phyloP scores from a whole-genome alignment of 225 moss, liverwort and hornwort genomes.

The Marchantia polymorpha region DNA sequence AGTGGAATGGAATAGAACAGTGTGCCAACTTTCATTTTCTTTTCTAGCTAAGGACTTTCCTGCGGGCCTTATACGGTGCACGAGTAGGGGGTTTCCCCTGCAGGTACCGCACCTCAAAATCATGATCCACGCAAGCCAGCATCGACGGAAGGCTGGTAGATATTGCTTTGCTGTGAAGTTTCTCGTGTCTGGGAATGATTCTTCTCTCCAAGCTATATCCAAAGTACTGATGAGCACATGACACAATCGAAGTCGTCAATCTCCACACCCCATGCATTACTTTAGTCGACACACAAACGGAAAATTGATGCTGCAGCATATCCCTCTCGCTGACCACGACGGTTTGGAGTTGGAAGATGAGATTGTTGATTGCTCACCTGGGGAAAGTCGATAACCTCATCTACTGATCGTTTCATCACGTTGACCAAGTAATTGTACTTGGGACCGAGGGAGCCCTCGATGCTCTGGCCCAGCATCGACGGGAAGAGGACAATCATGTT shows the following conservation, averaged over 20 bases:
- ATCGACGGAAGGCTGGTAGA: conserved; percentile 68
- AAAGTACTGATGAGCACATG: conserved; percentile 58
- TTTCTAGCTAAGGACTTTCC: conserved; percentile 9
- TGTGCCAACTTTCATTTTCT: too few species aligned
- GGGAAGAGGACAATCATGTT: conserved; percentile 84
- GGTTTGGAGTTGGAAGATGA: not conserved
- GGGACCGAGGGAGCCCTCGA: conserved; percentile 61
- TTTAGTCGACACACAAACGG: not conserved
- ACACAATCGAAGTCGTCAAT: not conserved
- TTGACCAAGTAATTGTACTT: conserved; percentile 57
- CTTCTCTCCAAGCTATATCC: conserved; percentile 73
- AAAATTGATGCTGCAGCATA: too few species aligned
- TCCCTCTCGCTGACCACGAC: too few species aligned
- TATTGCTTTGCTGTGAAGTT: conserved; percentile 52
- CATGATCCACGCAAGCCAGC: conserved; percentile 66
- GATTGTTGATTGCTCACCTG: conserved; percentile 39
- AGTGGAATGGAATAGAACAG: too few species aligned
- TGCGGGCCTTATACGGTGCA: conserved; percentile 45
- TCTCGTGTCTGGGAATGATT: conserved; percentile 63
- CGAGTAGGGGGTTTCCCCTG: conserved; percentile 54
- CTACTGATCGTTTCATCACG: conserved; percentile 62
- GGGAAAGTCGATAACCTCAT: conserved; percentile 67
- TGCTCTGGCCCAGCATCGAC: conserved; percentile 79
- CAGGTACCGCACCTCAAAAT: conserved; percentile 57
- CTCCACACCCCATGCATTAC: not conserved